Evolutionary conservation across 768 basidiomycete genomes (phyloP).

Genomic region (Trametes cingulata): DNA sequence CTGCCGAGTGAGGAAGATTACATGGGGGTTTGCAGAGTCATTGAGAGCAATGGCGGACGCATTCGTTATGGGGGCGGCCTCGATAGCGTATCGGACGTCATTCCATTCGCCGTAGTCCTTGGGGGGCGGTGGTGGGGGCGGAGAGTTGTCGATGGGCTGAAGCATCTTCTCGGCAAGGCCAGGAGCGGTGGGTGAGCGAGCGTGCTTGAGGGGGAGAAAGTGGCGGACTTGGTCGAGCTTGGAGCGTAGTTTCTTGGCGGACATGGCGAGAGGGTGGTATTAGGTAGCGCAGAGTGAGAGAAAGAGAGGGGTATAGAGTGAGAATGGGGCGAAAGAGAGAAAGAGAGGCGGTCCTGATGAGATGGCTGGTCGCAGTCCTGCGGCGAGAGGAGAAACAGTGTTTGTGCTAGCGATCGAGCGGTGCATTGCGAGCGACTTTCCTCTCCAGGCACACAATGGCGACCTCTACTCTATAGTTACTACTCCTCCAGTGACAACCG

Average conservation of each 20-base stretch:
- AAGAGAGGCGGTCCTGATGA: background rate
- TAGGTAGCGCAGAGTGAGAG: constrained; percentile 1
- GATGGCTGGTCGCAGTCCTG: background rate
- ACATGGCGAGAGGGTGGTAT: constrained; percentile 1
- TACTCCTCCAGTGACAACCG: background rate
- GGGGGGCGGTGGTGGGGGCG: constrained; percentile 22
- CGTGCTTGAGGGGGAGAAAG: constrained; percentile 18
- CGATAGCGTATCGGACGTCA: constrained; percentile 22
- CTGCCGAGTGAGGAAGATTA: constrained; percentile 14
- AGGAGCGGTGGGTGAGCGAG: constrained; percentile 4
- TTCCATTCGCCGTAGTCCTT: constrained; percentile 23
- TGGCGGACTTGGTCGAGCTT: constrained; percentile 21
- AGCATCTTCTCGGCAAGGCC: constrained; percentile 18
- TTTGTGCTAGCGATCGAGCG: constrained; percentile 1
- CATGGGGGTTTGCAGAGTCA: background rate
- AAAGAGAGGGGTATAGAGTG: background rate
- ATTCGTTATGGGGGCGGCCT: constrained; percentile 6
- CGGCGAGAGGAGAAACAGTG: background rate
- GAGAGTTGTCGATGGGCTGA: background rate
- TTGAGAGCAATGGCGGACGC: background rate
- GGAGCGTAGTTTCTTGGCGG: constrained; percentile 20
- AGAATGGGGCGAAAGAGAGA: background rate
- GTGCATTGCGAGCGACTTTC: constrained; percentile 3
- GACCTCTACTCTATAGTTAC: no score
- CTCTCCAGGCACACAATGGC: constrained; percentile 1